Percentiles rank a stretch among this genome's conserved stretches.
Evolutionary conservation across 2,329 filamentous ascomycete genomes (phyloP).

Genomic region (Lasiodiplodia citricola): DNA sequence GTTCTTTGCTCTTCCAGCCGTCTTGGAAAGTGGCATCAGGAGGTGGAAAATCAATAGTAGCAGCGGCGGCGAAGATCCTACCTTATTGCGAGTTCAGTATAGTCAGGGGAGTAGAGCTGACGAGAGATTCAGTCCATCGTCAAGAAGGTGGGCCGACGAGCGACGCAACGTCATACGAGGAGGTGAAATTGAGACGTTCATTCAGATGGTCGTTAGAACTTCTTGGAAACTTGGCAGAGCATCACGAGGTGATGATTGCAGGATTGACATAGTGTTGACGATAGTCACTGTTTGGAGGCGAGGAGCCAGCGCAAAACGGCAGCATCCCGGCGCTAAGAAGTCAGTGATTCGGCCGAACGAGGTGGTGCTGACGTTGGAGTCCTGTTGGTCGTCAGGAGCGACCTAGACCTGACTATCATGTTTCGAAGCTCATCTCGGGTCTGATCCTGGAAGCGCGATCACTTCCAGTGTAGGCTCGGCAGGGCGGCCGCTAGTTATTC

Average conservation of each 20-base stretch:
- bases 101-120: neutral
- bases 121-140: neutral
- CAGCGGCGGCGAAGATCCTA: neutral
- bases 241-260: neutral
- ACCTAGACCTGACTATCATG: neutral
- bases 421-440: neutral
- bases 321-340: neutral
- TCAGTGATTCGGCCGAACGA: neutral
- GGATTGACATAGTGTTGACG: neutral
- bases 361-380: neutral
- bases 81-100: neutral
- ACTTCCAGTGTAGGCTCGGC: neutral
- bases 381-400: neutral
- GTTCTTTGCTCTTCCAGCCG: neutral
- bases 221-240: neutral
- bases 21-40: neutral
- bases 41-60: neutral
- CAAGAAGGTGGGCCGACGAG: neutral
- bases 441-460: neutral
- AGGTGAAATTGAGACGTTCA: neutral
- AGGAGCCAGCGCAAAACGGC: neutral
- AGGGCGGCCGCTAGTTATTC: conserved; percentile 7
- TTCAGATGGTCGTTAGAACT: neutral
- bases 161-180: neutral
- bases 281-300: neutral